Evolutionary conservation across 2,329 filamentous ascomycete genomes (phyloP).

Genomic region (Ploettnerulaceae sp.): DNA sequence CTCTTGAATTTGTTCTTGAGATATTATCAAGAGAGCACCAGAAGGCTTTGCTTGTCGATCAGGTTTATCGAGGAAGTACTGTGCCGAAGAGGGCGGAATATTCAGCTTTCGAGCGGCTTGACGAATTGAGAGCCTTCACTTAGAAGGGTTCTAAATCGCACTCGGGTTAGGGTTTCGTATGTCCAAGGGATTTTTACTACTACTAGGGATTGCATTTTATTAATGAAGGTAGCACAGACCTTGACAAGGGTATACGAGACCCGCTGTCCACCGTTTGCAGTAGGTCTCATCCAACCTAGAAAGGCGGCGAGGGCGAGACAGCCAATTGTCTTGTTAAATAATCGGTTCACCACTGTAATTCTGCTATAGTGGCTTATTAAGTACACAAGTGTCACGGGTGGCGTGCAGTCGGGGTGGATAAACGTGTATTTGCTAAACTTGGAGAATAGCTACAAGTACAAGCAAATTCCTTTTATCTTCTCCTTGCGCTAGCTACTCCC

Average conservation of each 20-base stretch:
- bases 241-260: not conserved
- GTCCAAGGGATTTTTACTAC: constrained; percentile 9
- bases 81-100: constrained; percentile 5
- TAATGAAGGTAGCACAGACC: not conserved
- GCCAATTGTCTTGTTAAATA: no score
- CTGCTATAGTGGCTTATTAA: no score
- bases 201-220: not conserved
- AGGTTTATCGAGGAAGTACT: constrained; percentile 4
- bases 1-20: constrained; percentile 5
- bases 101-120: constrained; percentile 3
- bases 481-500: no score
- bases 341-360: no score
- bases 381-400: no score
- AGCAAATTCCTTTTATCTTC: no score
- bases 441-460: no score
- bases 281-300: no score
- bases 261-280: no score
- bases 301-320: no score
- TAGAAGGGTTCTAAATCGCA: constrained; percentile 10
- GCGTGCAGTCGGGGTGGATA: no score
- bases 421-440: no score
- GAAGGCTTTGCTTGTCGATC: constrained; percentile 5
- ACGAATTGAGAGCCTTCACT: constrained; percentile 9
- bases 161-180: constrained; percentile 7
- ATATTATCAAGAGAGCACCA: constrained; percentile 2